Conservation (phyloP, 164 flowering plant species). For the Paratinospora sagittata region DNA sequence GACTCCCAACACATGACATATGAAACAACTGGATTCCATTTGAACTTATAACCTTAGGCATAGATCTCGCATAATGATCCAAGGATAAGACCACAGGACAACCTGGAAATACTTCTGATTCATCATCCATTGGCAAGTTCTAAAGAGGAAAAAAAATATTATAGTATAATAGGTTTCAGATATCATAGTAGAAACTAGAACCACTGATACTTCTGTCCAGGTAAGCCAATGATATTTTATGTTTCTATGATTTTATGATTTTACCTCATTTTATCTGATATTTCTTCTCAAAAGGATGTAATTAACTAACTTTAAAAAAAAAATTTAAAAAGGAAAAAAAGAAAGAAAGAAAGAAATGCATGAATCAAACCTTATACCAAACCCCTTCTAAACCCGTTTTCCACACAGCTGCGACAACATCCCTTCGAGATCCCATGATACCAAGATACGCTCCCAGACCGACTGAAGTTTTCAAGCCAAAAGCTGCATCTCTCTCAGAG, state of each 20-base stretch:
- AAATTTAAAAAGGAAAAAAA: no score
- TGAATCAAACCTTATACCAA: constrained; percentile 83
- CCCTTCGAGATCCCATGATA: constrained; percentile 98
- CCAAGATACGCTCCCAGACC: constrained; percentile 94
- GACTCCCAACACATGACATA: neutral
- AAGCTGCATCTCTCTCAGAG: constrained; percentile 99
- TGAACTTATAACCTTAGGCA: neutral
- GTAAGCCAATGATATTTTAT: no score
- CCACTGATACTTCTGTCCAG: no score
- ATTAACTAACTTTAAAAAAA: no score
- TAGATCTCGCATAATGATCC: no score
- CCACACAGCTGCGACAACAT: constrained; percentile 94
- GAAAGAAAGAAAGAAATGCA: neutral
- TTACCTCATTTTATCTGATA: neutral
- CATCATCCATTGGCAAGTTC: no score
- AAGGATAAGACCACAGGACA: no score
- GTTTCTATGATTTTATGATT: no score
- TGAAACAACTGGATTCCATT: neutral
- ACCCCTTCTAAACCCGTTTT: constrained; percentile 95
- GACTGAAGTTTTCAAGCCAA: constrained; percentile 89
- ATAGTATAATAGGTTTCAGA: no score
- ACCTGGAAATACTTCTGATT: no score
- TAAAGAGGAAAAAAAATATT: no score
- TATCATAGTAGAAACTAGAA: no score
- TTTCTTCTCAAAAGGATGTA: neutral